Conservation (phyloP, 2,329 filamentous ascomycete species). For the Knufia fluminis region DNA sequence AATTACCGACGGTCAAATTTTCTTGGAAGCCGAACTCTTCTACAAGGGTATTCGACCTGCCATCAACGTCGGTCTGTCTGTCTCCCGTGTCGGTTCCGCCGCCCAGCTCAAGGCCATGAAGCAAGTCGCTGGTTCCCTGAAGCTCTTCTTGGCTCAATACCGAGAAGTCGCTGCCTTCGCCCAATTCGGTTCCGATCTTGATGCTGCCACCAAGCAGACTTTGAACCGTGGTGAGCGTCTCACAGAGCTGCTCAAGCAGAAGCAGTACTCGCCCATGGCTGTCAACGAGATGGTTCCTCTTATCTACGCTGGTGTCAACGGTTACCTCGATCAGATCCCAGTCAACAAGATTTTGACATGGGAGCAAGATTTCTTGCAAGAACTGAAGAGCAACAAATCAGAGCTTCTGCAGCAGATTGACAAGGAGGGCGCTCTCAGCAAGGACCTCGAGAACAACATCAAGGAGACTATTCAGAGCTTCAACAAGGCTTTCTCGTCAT, state of each 20-base stretch:
- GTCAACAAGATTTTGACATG: conserved; percentile 85
- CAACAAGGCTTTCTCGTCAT: conserved; percentile 80
- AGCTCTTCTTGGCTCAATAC: conserved; percentile 99
- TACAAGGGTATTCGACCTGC: conserved; percentile 99
- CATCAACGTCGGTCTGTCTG: conserved; percentile 99
- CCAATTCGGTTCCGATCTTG: conserved; percentile 99
- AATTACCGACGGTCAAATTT: conserved; percentile 99
- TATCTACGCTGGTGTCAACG: conserved; percentile 99
- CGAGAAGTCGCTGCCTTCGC: conserved; percentile 99
- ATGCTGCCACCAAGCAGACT: conserved; percentile 98
- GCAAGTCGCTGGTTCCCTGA: conserved; percentile 98
- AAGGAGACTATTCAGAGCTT: conserved; percentile 68
- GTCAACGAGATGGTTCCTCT: conserved; percentile 99
- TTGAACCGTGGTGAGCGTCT: conserved; percentile 96
- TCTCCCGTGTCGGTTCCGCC: conserved; percentile 98
- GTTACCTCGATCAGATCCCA: conserved; percentile 78
- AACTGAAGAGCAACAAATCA: conserved; percentile 83
- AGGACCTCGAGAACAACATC: conserved; percentile 60
- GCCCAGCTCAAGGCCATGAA: conserved; percentile 99
- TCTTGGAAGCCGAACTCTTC: conserved; percentile 98
- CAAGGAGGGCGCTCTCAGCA: conserved; percentile 92
- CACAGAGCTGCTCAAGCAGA: conserved; percentile 98
- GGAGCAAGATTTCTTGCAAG: conserved; percentile 88
- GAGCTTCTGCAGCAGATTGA: conserved; percentile 79
- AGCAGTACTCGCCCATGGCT: conserved; percentile 97